Percentiles rank a stretch among this genome's conserved stretches.
Evolutionary conservation across 2,329 filamentous ascomycete genomes (phyloP).

Genomic region (Neodidymelliopsis sp.): DNA sequence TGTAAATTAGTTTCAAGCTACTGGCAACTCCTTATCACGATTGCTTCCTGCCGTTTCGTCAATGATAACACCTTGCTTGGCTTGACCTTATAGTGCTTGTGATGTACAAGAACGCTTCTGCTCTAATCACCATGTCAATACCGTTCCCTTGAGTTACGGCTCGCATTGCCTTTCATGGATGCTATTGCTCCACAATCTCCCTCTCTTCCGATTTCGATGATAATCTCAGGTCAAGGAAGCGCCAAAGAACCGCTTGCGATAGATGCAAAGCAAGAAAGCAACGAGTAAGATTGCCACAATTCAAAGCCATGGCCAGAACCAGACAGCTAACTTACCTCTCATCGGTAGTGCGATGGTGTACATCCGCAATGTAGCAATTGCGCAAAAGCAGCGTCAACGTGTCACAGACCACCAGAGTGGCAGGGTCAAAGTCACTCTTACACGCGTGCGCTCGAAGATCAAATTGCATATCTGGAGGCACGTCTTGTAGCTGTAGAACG

Average conservation of each 20-base stretch:
- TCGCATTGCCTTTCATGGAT: too few relatives aligned
- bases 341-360: constrained; percentile 16
- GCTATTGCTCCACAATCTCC: background rate
- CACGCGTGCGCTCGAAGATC: constrained; percentile 21
- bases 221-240: constrained; percentile 17
- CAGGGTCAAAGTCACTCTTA: constrained; percentile 12
- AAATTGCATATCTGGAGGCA: constrained; percentile 20
- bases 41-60: too few relatives aligned
- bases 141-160: too few relatives aligned
- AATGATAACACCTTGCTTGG: too few relatives aligned
- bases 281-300: constrained; percentile 1
- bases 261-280: constrained; percentile 22
- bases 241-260: constrained; percentile 22
- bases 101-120: too few relatives aligned
- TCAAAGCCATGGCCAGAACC: background rate
- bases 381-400: constrained; percentile 10
- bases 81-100: too few relatives aligned
- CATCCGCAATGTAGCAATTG: constrained; percentile 23
- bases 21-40: too few relatives aligned
- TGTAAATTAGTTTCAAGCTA: too few relatives aligned
- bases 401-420: constrained; percentile 17
- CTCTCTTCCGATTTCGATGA: background rate
- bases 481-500: constrained; percentile 9
- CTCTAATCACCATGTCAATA: too few relatives aligned
- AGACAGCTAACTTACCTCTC: background rate